Conservation (phyloP, 202 grass and related monocot genomes). For the Thinopyrum obtusiflorum region DNA sequence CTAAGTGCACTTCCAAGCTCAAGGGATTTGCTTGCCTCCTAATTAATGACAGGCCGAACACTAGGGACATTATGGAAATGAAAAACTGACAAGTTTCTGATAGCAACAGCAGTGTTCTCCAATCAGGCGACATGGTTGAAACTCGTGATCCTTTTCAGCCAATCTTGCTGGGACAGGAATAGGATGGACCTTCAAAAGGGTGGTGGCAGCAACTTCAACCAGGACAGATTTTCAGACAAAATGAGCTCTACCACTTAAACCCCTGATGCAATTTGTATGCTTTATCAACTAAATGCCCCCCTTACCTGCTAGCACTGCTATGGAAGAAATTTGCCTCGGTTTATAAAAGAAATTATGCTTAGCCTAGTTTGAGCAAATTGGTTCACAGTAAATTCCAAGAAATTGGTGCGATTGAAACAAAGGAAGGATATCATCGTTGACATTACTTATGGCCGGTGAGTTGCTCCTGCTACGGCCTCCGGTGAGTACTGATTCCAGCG, state of each 20-base stretch:
- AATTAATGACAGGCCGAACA: not conserved
- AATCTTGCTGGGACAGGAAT: too few relatives aligned
- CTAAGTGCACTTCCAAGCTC: not conserved
- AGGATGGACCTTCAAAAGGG: too few relatives aligned
- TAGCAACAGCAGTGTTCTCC: too few relatives aligned
- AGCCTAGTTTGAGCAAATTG: not conserved
- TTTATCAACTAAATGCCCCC: not conserved
- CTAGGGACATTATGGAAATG: not conserved
- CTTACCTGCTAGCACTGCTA: not conserved
- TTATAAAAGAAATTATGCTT: not conserved
- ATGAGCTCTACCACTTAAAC: too few relatives aligned
- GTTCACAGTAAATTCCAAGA: not conserved
- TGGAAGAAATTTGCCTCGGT: not conserved
- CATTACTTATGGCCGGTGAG: slow-evolving; percentile 57
- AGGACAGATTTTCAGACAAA: too few relatives aligned
- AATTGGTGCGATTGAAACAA: not conserved
- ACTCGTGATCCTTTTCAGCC: too few relatives aligned
- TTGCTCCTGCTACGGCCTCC: slow-evolving; percentile 43
- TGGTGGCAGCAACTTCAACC: too few relatives aligned
- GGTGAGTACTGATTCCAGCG: not conserved
- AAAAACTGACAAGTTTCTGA: too few relatives aligned
- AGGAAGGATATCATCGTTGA: not conserved
- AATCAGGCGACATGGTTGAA: too few relatives aligned
- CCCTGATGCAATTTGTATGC: too few relatives aligned
- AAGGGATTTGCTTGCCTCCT: not conserved